These are phyloP conservation scores for Penicillium sp. DNA, from an alignment of 2,329 filamentous ascomycete genomes.

Conservation along the genomic window DNA sequence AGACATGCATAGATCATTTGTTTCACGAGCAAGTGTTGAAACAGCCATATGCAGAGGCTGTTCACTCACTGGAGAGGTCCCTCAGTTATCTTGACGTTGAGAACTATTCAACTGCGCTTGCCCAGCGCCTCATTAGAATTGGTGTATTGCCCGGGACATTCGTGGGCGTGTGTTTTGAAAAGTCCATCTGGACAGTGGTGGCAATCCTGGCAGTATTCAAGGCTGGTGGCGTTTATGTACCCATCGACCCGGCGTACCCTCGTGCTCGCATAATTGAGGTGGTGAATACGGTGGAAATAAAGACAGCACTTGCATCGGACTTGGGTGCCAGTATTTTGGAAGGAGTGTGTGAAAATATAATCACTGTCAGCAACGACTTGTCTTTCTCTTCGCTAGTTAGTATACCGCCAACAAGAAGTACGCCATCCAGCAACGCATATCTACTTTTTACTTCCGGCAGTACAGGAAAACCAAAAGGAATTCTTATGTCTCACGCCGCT, in stretches of 20 bases:
- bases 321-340: slow-evolving; percentile 27
- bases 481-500: slow-evolving; percentile 45
- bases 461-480: slow-evolving; percentile 51
- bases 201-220: slow-evolving; percentile 17
- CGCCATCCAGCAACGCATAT: slow-evolving; percentile 48
- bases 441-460: slow-evolving; percentile 59
- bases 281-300: not conserved
- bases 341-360: slow-evolving; percentile 28
- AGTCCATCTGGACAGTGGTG: slow-evolving; percentile 15
- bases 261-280: not conserved
- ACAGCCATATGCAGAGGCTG: slow-evolving; percentile 18
- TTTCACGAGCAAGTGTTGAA: not conserved
- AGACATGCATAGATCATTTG: not conserved
- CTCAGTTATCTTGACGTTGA: slow-evolving; percentile 32
- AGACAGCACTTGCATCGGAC: slow-evolving; percentile 1
- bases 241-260: slow-evolving; percentile 1
- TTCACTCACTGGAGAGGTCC: slow-evolving; percentile 29
- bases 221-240: slow-evolving; percentile 15
- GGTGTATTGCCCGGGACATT: slow-evolving; percentile 24
- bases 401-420: slow-evolving; percentile 16
- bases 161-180: slow-evolving; percentile 21
- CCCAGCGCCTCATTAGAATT: slow-evolving; percentile 25
- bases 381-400: not conserved
- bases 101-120: slow-evolving; percentile 28
- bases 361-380: slow-evolving; percentile 20